phyloP scores from a whole-genome alignment of 2,329 filamentous ascomycete species.

The Botrytis byssoidea region DNA sequence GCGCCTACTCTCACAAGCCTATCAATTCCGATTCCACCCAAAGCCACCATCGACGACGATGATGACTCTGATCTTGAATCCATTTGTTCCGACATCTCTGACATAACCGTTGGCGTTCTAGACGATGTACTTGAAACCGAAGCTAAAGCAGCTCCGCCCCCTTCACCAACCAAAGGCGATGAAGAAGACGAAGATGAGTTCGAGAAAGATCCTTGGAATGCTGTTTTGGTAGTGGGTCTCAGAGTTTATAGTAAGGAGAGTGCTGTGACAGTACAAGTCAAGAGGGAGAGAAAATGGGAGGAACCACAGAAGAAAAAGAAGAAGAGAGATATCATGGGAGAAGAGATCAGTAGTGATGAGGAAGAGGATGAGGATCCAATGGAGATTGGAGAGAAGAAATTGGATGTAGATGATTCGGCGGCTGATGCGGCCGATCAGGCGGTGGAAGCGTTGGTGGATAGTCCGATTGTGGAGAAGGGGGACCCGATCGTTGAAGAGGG shows the following conservation, averaged over 20 bases:
- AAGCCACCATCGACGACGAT: not conserved
- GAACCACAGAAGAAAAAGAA: constrained; percentile 27
- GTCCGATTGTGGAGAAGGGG: constrained; percentile 4
- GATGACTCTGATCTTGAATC: constrained; percentile 27
- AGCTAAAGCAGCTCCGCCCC: constrained; percentile 21
- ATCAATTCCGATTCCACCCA: not conserved
- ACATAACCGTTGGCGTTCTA: constrained; percentile 25
- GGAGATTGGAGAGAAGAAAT: constrained; percentile 21
- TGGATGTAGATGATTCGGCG: constrained; percentile 23
- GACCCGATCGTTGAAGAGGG: not conserved
- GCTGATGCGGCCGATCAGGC: constrained; percentile 20
- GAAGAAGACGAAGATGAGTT: constrained; percentile 55
- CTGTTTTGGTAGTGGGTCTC: constrained; percentile 59
- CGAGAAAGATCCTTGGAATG: constrained; percentile 60
- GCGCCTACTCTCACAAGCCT: not conserved
- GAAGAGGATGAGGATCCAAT: constrained; percentile 16
- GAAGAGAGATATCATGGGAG: constrained; percentile 43
- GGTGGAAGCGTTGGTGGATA: not conserved
- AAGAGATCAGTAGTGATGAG: constrained; percentile 47
- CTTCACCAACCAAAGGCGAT: constrained; percentile 29
- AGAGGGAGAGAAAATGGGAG: constrained; percentile 30
- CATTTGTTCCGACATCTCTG: constrained; percentile 28
- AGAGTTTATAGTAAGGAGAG: constrained; percentile 56
- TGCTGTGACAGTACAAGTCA: constrained; percentile 32
- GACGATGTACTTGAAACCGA: constrained; percentile 30